Base-by-base conservation (phyloP, 2,329 filamentous ascomycete species). In the Sclerotiophoma versabilis region DNA sequence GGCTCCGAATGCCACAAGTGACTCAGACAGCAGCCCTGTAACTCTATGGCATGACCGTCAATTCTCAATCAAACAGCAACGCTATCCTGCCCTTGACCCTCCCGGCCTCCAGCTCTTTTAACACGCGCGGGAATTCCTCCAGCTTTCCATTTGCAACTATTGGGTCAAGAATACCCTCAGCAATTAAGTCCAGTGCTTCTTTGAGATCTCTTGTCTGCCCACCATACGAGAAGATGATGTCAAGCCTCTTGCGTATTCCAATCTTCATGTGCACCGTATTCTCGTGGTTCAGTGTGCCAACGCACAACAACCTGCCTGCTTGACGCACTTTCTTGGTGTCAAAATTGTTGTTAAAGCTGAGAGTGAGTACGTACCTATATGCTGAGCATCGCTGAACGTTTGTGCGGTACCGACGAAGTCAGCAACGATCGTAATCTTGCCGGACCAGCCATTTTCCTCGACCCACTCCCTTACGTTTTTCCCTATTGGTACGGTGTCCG, bases 241-340 rank as follows among this genome's bases (percentile, higher is more conserved):
- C 55, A 3, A 66, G 48, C 12, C 63, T 30, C 41, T 66, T 64
- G 8, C 61, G 49, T 36, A 66, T 66, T 3, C 44, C 58, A 23
- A 66, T 22, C 27, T 64, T 66, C 63, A 66, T 64, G 20, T 66
- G 57, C 6, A 66, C 59, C 2, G 58, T 62, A n/a, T 61, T 66
- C n/a, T 66, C 58, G 34, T 66, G 63, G 22, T 64, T 66, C 43
- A 66, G 37, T 3, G 61, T 66, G 5, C 63, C 63, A 12, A 66
- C 61, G 22, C 59, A 66, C n/a, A 66, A 32, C 14, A 66, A 51
- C 23, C 57, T 52, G 10, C 63, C 63, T 11, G 58, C 61, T 54
- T 61, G 61, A n/a, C 61, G 43, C 4, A 66, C 63, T 64, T 12
- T 10, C 2, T 25, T 11, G 12, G 20, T 45, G 37, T 38, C 14